Conservation (phyloP, 2,329 filamentous ascomycete species). For the Elsinoe batatas region DNA sequence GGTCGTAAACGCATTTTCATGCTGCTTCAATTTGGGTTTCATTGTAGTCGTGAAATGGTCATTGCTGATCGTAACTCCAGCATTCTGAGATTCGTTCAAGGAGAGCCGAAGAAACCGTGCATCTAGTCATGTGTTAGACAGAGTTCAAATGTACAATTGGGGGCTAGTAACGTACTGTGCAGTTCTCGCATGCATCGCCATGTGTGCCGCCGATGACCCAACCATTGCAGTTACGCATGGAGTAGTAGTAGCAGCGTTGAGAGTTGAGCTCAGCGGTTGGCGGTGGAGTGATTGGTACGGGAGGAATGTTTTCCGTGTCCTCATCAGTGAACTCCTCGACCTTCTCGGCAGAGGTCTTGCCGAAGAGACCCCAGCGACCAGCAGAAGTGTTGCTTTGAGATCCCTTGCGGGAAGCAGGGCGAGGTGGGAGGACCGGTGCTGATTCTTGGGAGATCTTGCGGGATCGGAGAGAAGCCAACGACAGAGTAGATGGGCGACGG, state of each 20-base stretch:
- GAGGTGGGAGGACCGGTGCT: constrained; percentile 9
- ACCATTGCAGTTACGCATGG: constrained; percentile 28
- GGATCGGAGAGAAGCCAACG: constrained; percentile 14
- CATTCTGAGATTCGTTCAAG: constrained; percentile 13
- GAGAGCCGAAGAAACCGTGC: constrained; percentile 17
- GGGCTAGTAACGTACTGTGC: constrained; percentile 15
- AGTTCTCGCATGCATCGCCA: constrained; percentile 27
- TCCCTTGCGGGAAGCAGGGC: constrained; percentile 15
- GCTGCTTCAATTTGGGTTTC: constrained; percentile 1
- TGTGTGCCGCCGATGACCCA: constrained; percentile 26
- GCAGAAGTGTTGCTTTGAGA: constrained; percentile 14
- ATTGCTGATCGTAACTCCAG: background rate
- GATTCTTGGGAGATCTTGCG: constrained; percentile 14
- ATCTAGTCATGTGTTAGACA: background rate
- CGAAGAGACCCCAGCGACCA: constrained; percentile 16
- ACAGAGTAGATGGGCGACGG: constrained; percentile 16
- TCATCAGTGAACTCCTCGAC: constrained; percentile 6
- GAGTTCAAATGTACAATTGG: background rate
- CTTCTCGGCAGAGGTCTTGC: constrained; percentile 13
- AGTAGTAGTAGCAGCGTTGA: constrained; percentile 29
- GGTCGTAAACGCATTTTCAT: constrained; percentile 1
- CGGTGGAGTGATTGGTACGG: constrained; percentile 16
- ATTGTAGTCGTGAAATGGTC: background rate
- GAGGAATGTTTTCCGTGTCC: constrained; percentile 16
- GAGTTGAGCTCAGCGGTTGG: constrained; percentile 24